Conservation (phyloP, 2,329 filamentous ascomycete species). For the Alternaria infectoria region DNA sequence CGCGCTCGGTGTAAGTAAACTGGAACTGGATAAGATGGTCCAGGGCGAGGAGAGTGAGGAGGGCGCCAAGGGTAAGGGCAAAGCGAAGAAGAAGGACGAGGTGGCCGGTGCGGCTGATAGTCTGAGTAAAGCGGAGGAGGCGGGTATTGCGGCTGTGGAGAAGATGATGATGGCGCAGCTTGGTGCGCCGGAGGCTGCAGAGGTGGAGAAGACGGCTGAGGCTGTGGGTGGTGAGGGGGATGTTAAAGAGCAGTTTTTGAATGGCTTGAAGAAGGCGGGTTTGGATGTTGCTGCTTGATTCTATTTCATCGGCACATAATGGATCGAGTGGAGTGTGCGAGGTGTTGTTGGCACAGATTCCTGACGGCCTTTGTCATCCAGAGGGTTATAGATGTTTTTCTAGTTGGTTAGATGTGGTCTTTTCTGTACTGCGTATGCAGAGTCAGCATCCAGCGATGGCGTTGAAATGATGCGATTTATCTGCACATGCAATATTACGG, state of each 20-base stretch:
- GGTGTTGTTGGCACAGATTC: not conserved
- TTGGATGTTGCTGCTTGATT: slow-evolving; percentile 40
- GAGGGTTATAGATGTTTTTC: not conserved
- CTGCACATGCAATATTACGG: not conserved
- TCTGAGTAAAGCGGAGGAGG: slow-evolving; percentile 45
- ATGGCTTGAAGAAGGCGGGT: slow-evolving; percentile 51
- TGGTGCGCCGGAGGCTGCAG: slow-evolving; percentile 1
- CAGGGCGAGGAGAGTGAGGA: slow-evolving; percentile 64
- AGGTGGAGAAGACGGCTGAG: slow-evolving; percentile 7
- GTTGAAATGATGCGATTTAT: not conserved
- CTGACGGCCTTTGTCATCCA: not conserved
- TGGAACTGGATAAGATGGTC: slow-evolving; percentile 81
- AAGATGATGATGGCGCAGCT: slow-evolving; percentile 50
- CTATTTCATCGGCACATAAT: not conserved
- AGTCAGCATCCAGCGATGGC: not conserved
- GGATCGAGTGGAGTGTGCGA: not conserved
- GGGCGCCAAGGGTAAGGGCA: slow-evolving; percentile 9
- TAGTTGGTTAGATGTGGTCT: not conserved
- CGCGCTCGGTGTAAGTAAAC: slow-evolving; percentile 87
- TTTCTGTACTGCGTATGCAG: not conserved
- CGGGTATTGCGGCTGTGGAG: slow-evolving; percentile 44
- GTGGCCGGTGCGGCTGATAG: slow-evolving; percentile 24
- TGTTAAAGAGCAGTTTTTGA: slow-evolving; percentile 51
- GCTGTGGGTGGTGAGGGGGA: slow-evolving; percentile 25
- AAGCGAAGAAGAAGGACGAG: slow-evolving; percentile 25